phyloP scores from a whole-genome alignment of 2,329 filamentous ascomycete species.

The Penicillium sp. region DNA sequence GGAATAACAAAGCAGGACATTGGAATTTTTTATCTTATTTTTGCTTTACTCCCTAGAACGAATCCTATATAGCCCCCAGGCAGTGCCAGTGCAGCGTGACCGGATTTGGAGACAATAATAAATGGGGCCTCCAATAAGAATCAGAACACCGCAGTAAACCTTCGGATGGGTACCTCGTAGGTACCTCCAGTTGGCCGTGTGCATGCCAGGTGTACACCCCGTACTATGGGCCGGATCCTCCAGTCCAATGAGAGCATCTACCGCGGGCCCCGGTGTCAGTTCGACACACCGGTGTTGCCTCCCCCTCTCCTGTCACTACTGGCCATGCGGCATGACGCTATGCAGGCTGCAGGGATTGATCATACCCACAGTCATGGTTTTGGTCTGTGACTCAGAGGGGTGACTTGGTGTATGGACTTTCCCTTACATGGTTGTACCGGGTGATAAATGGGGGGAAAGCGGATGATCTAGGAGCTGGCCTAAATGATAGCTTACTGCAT shows the following conservation, averaged over 20 bases:
- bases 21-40: not conserved
- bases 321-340: conserved; percentile 24
- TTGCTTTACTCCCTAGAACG: not conserved
- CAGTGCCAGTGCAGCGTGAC: not conserved
- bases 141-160: not conserved
- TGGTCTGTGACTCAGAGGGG: conserved; percentile 19
- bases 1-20: not conserved
- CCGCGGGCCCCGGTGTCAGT: conserved; percentile 4
- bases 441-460: conserved; percentile 11
- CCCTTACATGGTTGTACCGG: conserved; percentile 28
- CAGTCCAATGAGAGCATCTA: conserved; percentile 10
- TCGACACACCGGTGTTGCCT: conserved; percentile 7
- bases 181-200: not conserved
- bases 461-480: not conserved
- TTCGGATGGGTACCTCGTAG: not conserved
- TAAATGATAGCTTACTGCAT: not conserved
- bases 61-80: not conserved
- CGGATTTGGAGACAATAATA: not conserved
- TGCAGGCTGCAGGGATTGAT: conserved; percentile 21
- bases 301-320: conserved; percentile 10
- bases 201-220: not conserved
- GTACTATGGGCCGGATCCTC: not conserved
- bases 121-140: not conserved
- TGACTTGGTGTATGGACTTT: conserved; percentile 16
- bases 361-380: not conserved